These are phyloP conservation scores for Orbilia quercus DNA, from an alignment of 2,329 filamentous ascomycete species.

Conservation along the genomic window DNA sequence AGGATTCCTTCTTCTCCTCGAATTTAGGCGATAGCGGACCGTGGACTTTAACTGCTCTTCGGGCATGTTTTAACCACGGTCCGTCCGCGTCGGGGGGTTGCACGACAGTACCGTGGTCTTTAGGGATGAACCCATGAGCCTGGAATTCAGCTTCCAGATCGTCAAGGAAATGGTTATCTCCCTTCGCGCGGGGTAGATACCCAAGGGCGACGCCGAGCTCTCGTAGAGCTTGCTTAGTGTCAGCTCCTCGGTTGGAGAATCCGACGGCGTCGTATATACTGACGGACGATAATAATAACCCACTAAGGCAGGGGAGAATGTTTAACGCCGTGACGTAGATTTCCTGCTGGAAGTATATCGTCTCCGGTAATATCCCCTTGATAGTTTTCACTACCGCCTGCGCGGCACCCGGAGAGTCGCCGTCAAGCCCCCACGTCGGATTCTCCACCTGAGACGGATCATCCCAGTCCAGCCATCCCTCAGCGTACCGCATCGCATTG, in stretches of 20 bases:
- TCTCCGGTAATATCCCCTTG: neutral
- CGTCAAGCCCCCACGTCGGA: slow-evolving; percentile 2
- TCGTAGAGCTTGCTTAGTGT: slow-evolving; percentile 1
- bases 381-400: slow-evolving; percentile 4
- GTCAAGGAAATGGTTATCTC: neutral
- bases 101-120: slow-evolving; percentile 3
- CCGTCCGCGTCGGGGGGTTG: neutral
- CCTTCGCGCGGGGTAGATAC: neutral
- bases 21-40: neutral
- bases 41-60: neutral
- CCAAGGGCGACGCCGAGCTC: slow-evolving; percentile 2
- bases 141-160: slow-evolving; percentile 4
- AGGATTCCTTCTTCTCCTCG: neutral
- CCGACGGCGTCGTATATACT: neutral
- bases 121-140: slow-evolving; percentile 10
- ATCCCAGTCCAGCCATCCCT: slow-evolving; percentile 3
- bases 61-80: slow-evolving; percentile 5
- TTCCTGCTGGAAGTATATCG: neutral
- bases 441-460: neutral
- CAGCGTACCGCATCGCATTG: slow-evolving; percentile 5
- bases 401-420: neutral
- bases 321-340: slow-evolving; percentile 3
- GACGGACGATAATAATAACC: slow-evolving; percentile 8
- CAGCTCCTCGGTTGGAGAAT: neutral
- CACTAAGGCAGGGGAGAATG: neutral